Evolutionary conservation across 805 yeast genomes (phyloP).

Genomic region (Zygosaccharomyces rouxii): DNA sequence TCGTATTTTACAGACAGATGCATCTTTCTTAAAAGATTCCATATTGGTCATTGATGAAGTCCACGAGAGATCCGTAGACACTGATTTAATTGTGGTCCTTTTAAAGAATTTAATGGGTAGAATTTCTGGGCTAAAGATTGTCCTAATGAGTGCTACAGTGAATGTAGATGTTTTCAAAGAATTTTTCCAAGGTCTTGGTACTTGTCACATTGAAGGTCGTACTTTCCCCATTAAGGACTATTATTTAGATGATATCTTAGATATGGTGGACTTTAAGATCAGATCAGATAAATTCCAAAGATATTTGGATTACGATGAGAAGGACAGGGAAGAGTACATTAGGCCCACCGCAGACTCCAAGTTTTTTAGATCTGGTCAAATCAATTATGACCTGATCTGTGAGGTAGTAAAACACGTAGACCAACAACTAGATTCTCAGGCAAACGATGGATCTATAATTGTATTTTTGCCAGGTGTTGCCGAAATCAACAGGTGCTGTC

Average conservation of each 20-base stretch:
- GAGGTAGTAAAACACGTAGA: slow-evolving; percentile 53
- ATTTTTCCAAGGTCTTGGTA: slow-evolving; percentile 59
- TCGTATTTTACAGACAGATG: slow-evolving; percentile 64
- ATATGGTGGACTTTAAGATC: slow-evolving; percentile 53
- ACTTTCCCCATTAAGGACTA: slow-evolving; percentile 85
- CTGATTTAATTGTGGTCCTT: slow-evolving; percentile 77
- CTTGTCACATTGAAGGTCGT: slow-evolving; percentile 84
- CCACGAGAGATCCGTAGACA: slow-evolving; percentile 91
- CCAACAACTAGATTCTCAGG: slow-evolving; percentile 38
- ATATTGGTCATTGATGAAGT: slow-evolving; percentile 88
- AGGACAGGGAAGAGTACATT: slow-evolving; percentile 38
- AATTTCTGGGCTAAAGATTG: slow-evolving; percentile 52
- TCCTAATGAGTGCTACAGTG: slow-evolving; percentile 94
- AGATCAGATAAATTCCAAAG: slow-evolving; percentile 24
- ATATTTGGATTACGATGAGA: slow-evolving; percentile 21
- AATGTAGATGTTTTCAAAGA: slow-evolving; percentile 60
- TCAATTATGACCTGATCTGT: slow-evolving; percentile 71
- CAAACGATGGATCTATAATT: slow-evolving; percentile 66
- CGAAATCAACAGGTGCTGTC: slow-evolving; percentile 66
- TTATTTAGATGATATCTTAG: slow-evolving; percentile 65
- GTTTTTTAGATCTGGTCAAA: slow-evolving; percentile 60
- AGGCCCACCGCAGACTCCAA: slow-evolving; percentile 61
- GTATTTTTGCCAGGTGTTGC: slow-evolving; percentile 87
- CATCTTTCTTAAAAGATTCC: slow-evolving; percentile 47
- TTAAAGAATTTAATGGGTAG: slow-evolving; percentile 54